Percentiles rank a stretch among this genome's conserved stretches.
Conservation (phyloP, 352 stramenopile species). For the Plasmopara viticola region DNA sequence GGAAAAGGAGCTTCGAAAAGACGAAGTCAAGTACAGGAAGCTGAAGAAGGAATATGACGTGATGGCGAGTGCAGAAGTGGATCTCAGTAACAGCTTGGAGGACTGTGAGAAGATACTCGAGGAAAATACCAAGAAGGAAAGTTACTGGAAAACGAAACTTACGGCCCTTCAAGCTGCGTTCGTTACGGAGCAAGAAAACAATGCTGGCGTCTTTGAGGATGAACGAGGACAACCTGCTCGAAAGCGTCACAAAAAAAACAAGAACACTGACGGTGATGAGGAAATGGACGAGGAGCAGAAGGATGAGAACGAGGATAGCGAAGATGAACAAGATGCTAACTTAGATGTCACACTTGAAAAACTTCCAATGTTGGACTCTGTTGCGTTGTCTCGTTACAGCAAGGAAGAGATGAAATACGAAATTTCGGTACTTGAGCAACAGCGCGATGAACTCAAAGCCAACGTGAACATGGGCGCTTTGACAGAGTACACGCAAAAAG, state of each 20-base stretch:
- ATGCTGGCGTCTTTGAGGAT: constrained; percentile 68
- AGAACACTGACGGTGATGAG: constrained; percentile 19
- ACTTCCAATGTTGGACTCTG: constrained; percentile 67
- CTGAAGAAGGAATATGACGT: constrained; percentile 88
- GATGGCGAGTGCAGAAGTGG: constrained; percentile 89
- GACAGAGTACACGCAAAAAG: constrained; percentile 91
- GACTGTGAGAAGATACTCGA: constrained; percentile 90
- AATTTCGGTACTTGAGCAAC: constrained; percentile 89
- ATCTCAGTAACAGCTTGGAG: constrained; percentile 91
- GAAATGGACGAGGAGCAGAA: constrained; percentile 38
- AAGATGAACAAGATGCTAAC: constrained; percentile 33
- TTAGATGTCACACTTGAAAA: constrained; percentile 36
- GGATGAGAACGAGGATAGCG: constrained; percentile 30
- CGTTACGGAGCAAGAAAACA: constrained; percentile 62
- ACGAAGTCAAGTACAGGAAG: constrained; percentile 78
- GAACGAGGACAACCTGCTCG: constrained; percentile 29
- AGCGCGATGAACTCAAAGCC: constrained; percentile 89
- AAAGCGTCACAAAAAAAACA: constrained; percentile 48
- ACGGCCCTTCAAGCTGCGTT: constrained; percentile 57
- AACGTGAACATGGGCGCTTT: constrained; percentile 93
- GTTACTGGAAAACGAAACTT: constrained; percentile 80
- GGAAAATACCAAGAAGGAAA: constrained; percentile 88
- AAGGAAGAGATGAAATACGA: constrained; percentile 92
- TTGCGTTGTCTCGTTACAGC: constrained; percentile 83
- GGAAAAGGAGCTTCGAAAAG: constrained; percentile 63